These are phyloP conservation scores for Neurospora intermedia DNA, from an alignment of 495 filamentous ascomycete species.

Conservation along the genomic window DNA sequence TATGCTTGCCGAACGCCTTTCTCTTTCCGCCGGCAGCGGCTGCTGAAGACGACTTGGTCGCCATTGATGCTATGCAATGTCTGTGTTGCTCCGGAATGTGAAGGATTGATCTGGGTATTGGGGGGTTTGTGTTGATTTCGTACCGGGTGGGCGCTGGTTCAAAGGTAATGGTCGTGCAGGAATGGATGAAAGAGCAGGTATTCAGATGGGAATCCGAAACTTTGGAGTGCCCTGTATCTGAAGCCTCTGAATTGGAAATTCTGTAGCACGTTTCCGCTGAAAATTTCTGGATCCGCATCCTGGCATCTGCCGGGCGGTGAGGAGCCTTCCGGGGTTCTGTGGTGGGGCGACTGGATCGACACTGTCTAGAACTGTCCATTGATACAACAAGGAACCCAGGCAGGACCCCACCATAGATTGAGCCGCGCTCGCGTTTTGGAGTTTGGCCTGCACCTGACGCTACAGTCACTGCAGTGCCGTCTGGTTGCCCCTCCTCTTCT, in stretches of 20 bases:
- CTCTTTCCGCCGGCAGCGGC: slow-evolving; percentile 24
- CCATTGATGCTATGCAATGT: slow-evolving; percentile 5
- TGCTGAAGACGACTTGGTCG: slow-evolving; percentile 16
- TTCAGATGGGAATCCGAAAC: not conserved
- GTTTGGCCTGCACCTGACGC: slow-evolving; percentile 5
- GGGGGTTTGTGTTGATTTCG: not conserved
- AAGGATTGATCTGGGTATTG: not conserved
- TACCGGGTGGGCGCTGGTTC: not conserved
- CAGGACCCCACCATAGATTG: not conserved
- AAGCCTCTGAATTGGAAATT: slow-evolving; percentile 1
- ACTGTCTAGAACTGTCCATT: not conserved
- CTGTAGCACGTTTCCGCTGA: slow-evolving; percentile 7
- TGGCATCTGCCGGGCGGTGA: slow-evolving; percentile 33
- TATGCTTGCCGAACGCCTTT: slow-evolving; percentile 30
- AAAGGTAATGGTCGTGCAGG: not conserved
- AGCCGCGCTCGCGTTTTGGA: not conserved
- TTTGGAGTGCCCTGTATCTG: not conserved
- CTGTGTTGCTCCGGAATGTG: not conserved
- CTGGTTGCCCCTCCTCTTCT: not conserved
- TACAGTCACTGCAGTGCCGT: not conserved
- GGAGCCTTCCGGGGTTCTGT: not conserved
- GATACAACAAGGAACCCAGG: not conserved
- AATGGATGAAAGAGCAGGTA: not conserved
- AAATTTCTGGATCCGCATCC: slow-evolving; percentile 10
- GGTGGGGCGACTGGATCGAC: slow-evolving; percentile 2